A percentile compares a stretch with the other conserved stretches of the same genome.
Evolutionary conservation across 495 filamentous ascomycete species (phyloP).

Genomic region (Hyaloscypha hepaticicola): DNA sequence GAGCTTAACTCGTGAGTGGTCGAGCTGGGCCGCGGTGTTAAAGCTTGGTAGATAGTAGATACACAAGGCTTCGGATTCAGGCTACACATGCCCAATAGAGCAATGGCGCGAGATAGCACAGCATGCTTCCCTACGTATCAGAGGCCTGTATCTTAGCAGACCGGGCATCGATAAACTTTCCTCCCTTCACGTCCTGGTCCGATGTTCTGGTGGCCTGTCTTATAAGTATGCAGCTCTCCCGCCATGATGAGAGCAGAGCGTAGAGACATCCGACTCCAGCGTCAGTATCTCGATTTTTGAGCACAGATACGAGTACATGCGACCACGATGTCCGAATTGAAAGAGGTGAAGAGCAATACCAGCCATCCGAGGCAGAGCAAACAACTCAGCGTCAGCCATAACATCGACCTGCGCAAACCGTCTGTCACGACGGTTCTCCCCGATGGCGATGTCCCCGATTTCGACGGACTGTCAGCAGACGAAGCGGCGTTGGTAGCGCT

Average conservation of each 20-base stretch:
- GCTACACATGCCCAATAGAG: conserved; percentile 19
- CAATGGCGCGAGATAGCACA: conserved; percentile 12
- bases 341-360: conserved; percentile 16
- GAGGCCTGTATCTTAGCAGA: background rate
- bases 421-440: conserved; percentile 69
- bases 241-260: background rate
- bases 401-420: conserved; percentile 21
- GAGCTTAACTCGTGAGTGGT: background rate
- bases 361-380: background rate
- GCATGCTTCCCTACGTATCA: background rate
- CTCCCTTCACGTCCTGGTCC: background rate
- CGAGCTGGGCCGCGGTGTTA: background rate
- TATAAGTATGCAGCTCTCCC: background rate
- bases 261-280: background rate
- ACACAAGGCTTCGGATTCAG: conserved; percentile 2
- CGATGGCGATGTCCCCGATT: conserved; percentile 58
- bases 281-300: background rate
- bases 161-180: background rate
- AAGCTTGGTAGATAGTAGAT: background rate
- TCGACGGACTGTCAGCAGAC: conserved; percentile 49
- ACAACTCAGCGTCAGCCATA: background rate
- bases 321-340: conserved; percentile 13
- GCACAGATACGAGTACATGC: background rate
- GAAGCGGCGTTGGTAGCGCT: conserved; percentile 68
- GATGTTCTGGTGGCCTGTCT: background rate